Evolutionary conservation across 2,329 filamentous ascomycete genomes (phyloP).

Genomic region (Apiospora aurea): DNA sequence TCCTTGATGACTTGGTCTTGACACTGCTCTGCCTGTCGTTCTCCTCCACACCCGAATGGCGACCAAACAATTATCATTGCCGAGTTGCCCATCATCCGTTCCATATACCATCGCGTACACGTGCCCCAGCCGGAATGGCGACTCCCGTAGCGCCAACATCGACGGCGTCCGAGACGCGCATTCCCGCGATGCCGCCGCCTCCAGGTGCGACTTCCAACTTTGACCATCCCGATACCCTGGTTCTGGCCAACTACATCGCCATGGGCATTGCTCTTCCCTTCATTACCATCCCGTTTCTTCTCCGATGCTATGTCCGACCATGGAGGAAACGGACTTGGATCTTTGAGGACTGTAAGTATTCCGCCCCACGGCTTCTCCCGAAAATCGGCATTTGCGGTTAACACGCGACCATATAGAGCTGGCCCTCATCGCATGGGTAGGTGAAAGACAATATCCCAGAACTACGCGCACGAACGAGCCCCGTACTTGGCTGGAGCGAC

Average conservation of each 20-base stretch:
- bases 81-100: not conserved
- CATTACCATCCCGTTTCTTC: conserved; percentile 29
- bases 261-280: conserved; percentile 30
- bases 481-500: no score
- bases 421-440: not conserved
- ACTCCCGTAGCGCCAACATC: conserved; percentile 27
- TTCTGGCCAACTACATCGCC: conserved; percentile 24
- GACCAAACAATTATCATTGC: not conserved
- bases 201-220: conserved; percentile 30
- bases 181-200: conserved; percentile 30
- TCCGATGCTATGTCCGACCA: conserved; percentile 30
- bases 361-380: not conserved
- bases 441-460: not conserved
- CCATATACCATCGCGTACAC: no score
- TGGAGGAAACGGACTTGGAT: conserved; percentile 31
- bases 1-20: no score
- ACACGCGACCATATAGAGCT: not conserved
- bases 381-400: not conserved
- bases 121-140: conserved; percentile 27
- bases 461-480: not conserved
- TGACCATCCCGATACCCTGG: conserved; percentile 28
- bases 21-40: no score
- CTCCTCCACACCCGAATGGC: not conserved
- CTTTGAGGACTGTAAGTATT: conserved; percentile 31
- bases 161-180: not conserved